A percentile compares a stretch with the other conserved stretches of the same genome.
Conservation (phyloP, 78 protist species). For the Dictyostelium intermedium region DNA sequence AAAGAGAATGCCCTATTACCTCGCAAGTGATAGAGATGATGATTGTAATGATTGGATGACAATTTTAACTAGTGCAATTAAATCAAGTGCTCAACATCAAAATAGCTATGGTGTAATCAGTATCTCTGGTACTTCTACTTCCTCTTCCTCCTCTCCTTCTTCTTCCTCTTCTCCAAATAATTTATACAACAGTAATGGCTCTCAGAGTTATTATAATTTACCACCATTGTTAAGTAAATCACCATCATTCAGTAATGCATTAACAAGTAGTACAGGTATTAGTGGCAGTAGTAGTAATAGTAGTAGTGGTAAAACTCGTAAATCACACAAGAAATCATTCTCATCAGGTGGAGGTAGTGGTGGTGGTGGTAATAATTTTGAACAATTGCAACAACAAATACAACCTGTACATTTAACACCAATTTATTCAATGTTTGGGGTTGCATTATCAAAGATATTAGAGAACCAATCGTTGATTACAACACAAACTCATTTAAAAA, state of each 20-base stretch:
- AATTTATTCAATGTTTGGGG: slow-evolving; percentile 38
- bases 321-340: slow-evolving; percentile 21
- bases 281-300: neutral
- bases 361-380: neutral
- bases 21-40: slow-evolving; percentile 50
- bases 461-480: neutral
- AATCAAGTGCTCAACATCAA: neutral
- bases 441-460: slow-evolving; percentile 14
- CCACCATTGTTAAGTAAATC: neutral
- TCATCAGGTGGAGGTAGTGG: neutral
- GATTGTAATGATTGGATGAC: slow-evolving; percentile 52
- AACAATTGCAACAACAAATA: neutral
- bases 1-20: slow-evolving; percentile 33
- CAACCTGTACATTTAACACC: neutral
- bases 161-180: neutral
- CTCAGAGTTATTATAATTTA: neutral
- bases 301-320: neutral
- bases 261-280: neutral
- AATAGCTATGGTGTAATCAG: neutral
- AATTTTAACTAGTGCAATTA: neutral
- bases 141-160: neutral
- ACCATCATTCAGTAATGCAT: neutral
- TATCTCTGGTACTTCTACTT: neutral
- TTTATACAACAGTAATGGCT: neutral
- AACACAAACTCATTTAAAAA: neutral